Evolutionary conservation across 306 rosid species (phyloP).

Genomic region (Trifolium pratense): DNA sequence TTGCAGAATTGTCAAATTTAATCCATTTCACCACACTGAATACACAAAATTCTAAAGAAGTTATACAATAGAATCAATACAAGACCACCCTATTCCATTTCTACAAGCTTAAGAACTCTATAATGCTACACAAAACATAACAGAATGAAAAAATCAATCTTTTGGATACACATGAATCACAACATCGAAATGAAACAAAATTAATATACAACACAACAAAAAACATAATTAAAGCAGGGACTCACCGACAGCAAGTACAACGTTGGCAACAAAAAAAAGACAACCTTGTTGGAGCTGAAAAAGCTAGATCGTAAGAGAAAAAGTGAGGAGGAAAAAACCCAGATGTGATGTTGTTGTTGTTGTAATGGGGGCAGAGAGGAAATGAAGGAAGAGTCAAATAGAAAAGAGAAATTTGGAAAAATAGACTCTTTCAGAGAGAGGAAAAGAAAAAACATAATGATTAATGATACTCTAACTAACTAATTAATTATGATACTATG

Average conservation of each 20-base stretch:
- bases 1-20: constrained; percentile 16
- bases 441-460: neutral
- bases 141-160: constrained; percentile 18
- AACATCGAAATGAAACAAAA: constrained; percentile 1
- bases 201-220: neutral
- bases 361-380: constrained; percentile 18
- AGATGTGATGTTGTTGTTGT: neutral
- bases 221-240: neutral
- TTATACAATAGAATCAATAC: neutral
- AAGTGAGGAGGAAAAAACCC: neutral
- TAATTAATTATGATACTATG: too few species aligned
- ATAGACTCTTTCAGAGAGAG: neutral
- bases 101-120: neutral
- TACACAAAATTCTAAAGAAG: constrained; percentile 10
- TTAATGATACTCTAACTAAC: neutral
- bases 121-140: neutral
- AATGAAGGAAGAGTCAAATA: constrained; percentile 19
- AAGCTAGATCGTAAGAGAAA: neutral
- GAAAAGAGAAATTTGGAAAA: neutral
- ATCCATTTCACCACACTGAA: constrained; percentile 13
- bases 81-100: constrained; percentile 5
- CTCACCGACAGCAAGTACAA: constrained; percentile 31
- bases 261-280: neutral
- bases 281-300: constrained; percentile 8
- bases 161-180: neutral